phyloP scores from a whole-genome alignment of 2,329 filamentous ascomycete species.

The Pseudogymnoascus destructans region DNA sequence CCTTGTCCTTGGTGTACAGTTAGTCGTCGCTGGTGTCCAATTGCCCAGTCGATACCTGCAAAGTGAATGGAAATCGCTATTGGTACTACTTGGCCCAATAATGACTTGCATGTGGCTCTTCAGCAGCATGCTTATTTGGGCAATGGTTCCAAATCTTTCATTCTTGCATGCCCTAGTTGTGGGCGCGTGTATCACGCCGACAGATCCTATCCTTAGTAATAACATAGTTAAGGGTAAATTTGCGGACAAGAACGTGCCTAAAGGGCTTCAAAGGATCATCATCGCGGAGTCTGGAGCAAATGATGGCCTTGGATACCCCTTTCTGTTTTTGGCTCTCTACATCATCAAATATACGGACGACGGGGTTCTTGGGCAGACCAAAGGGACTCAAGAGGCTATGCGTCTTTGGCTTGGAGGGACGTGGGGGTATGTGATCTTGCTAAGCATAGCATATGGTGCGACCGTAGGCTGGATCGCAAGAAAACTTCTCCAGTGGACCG shows the following conservation, averaged over 20 bases:
- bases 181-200: conserved; percentile 81
- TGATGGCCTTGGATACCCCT: conserved; percentile 80
- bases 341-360: conserved; percentile 62
- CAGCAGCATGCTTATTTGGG: conserved; percentile 70
- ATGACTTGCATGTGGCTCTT: conserved; percentile 81
- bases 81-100: conserved; percentile 64
- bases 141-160: conserved; percentile 53
- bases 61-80: conserved; percentile 64
- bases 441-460: conserved; percentile 67
- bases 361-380: conserved; percentile 39
- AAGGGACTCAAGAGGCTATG: conserved; percentile 53
- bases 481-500: too few species aligned
- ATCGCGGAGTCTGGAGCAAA: conserved; percentile 75
- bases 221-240: conserved; percentile 90
- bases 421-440: conserved; percentile 67
- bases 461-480: conserved; percentile 18
- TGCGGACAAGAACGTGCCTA: conserved; percentile 79
- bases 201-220: conserved; percentile 77
- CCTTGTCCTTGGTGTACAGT: conserved; percentile 77
- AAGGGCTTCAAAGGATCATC: conserved; percentile 66
- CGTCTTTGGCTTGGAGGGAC: conserved; percentile 76
- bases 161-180: conserved; percentile 71
- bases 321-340: conserved; percentile 74
- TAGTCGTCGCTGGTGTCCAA: conserved; percentile 79
- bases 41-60: conserved; percentile 70